Percentiles rank a stretch among this genome's conserved stretches.
Conservation (phyloP, 2,329 filamentous ascomycete genomes). For the Fusarium mangiferae region DNA sequence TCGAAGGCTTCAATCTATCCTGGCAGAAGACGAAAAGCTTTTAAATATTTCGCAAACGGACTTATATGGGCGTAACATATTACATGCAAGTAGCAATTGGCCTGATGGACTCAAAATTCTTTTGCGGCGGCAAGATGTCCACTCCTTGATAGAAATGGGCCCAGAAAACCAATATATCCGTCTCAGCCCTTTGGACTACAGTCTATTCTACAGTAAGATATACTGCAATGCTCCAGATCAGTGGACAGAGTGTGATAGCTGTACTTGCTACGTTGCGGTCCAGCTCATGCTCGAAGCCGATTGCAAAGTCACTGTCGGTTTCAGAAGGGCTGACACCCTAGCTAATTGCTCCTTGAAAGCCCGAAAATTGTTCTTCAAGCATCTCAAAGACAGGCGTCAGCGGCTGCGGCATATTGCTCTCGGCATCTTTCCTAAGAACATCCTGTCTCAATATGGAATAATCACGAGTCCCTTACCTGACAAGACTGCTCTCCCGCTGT, state of each 20-base stretch:
- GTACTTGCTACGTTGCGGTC: not conserved
- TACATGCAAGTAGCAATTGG: not conserved
- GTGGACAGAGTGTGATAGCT: not conserved
- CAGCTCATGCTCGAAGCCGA: not conserved
- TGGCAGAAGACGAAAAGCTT: fast-evolving
- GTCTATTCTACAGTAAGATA: not conserved
- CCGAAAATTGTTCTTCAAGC: not conserved
- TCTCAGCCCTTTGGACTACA: no score
- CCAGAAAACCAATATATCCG: no score
- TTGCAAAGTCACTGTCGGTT: no score
- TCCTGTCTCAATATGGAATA: not conserved
- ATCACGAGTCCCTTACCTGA: fast-evolving
- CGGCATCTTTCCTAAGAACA: fast-evolving
- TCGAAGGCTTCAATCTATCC: fast-evolving
- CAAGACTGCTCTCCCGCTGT: not conserved
- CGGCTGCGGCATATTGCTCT: not conserved
- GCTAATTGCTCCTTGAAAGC: not conserved
- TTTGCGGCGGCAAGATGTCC: fast-evolving
- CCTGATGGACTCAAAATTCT: not conserved
- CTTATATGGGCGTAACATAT: fast-evolving
- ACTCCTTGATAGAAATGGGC: not conserved
- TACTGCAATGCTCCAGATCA: not conserved
- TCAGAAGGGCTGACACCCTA: fast-evolving
- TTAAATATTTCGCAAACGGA: not conserved
- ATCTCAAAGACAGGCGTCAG: not conserved